Base-by-base conservation (phyloP, 805 yeast species). In the Metschnikowia santaceciliae region DNA sequence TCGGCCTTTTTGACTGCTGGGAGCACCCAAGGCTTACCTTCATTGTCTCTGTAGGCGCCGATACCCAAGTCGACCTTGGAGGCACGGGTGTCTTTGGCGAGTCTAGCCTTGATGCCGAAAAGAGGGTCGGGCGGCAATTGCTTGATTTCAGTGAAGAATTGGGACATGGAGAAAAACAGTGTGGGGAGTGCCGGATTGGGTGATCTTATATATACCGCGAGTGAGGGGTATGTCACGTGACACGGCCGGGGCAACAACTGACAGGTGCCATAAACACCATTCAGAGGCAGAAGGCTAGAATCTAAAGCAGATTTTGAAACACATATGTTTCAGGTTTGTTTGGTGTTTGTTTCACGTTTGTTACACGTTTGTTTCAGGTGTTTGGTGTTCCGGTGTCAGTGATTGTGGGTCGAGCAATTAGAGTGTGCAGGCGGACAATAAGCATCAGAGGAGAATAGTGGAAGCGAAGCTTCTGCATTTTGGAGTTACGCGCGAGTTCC, bases 71-170 rank as follows among this genome's bases (percentile, higher is more conserved):
- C 96, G 46, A 90, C 96, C 69, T 90, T 91, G 53, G 72, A 70
- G 2, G 76, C 17, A 51, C 92, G 74, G 3, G 77, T 14, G 62
- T 88, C 95, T 37, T 77, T 75, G 22, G 67, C 61, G 62, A 71
- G 82, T 64, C 92, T 76, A 39, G 85, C 84, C 68, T 86, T 87
- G 56, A 90, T 78, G 6, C 87, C 94, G 61, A 90, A 91, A 48
- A 90, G 78, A 6, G 96, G 90, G 69, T 90, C 97, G 32, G 92
- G 86, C 26, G 96, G 96, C 53, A 86, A 71, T 60, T 78, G 80
- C 46, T 76, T 77, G 56, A 87, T 75, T 56, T 76, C 73, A 47
- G 81, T 67, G 56, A 78, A 79, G 55, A 65, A 68, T 34, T 61
- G 59, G 6, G 74, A 64, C 75, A 73, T 72, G 47, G 8, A 4